Percentiles rank a stretch among this genome's conserved stretches.
Evolutionary conservation across 306 rosid species (phyloP).

Genomic region (Cajanus cajan): DNA sequence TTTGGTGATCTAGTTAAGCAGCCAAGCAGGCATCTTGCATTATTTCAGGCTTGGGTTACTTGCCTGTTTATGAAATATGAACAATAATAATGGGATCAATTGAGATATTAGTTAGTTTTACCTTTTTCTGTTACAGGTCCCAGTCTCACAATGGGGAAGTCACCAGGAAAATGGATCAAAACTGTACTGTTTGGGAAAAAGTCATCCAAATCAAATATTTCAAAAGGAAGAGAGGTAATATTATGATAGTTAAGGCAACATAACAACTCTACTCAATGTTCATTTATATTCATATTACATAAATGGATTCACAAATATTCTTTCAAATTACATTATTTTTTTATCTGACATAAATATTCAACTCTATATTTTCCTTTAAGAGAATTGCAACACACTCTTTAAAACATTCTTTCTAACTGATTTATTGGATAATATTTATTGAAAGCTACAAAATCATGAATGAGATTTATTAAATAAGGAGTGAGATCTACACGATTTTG

Average conservation of each 20-base stretch:
- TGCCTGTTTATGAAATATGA: not conserved
- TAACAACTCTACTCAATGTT: not conserved
- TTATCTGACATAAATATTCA: not conserved
- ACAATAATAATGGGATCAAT: not conserved
- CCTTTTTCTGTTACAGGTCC: constrained; percentile 39
- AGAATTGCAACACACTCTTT: not conserved
- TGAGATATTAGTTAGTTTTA: constrained; percentile 2
- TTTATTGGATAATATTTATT: not conserved
- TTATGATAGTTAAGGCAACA: constrained; percentile 1
- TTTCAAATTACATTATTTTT: not conserved
- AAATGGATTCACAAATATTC: constrained; percentile 2
- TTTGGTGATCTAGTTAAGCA: constrained; percentile 2
- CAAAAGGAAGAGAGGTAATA: constrained; percentile 72
- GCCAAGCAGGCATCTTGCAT: constrained; percentile 14
- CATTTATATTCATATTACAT: not conserved
- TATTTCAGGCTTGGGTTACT: not conserved
- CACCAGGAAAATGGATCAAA: constrained; percentile 98
- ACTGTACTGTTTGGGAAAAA: constrained; percentile 85
- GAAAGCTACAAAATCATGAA: not conserved
- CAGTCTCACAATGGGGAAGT: constrained; percentile 74
- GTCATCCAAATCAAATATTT: constrained; percentile 61
- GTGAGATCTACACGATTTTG: not conserved
- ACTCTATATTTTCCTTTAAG: not conserved
- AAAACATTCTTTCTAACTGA: not conserved
- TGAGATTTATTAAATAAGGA: not conserved